Percentiles rank a stretch among this genome's conserved stretches.
Conservation (phyloP, 768 basidiomycete species). For the Mycena pura region DNA sequence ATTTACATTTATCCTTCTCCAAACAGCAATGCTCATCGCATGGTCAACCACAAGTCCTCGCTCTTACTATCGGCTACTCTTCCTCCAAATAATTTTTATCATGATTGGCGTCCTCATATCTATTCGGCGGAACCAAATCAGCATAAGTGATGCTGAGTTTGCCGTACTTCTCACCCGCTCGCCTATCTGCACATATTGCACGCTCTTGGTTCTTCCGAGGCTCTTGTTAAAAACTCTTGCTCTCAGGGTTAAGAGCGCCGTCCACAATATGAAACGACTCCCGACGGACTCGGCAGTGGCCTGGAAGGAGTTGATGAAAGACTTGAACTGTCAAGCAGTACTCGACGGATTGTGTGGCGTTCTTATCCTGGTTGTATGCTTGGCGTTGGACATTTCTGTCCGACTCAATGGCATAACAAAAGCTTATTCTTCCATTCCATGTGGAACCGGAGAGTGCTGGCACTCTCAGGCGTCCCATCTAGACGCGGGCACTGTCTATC, state of each 20-base stretch:
- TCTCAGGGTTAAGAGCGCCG: neutral
- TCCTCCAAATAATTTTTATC: neutral
- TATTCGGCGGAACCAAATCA: neutral
- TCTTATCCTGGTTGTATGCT: neutral
- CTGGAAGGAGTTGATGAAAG: neutral
- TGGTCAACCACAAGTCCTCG: neutral
- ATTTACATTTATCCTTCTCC: neutral
- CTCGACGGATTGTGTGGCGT: neutral
- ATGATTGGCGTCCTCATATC: neutral
- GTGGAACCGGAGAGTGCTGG: neutral
- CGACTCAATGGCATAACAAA: neutral
- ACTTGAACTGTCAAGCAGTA: neutral
- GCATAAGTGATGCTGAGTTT: slow-evolving; percentile 4
- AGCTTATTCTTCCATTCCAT: neutral
- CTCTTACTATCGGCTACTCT: neutral
- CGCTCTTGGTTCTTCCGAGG: slow-evolving; percentile 5
- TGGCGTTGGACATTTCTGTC: slow-evolving; percentile 7
- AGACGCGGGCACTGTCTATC: neutral
- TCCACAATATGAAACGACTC: neutral
- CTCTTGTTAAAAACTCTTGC: neutral
- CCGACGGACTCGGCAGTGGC: neutral
- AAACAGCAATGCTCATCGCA: neutral
- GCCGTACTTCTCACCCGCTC: slow-evolving; percentile 12
- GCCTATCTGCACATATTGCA: neutral
- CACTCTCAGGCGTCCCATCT: neutral